A percentile compares a stretch with the other conserved stretches of the same genome.
Conservation (phyloP, 225 moss, liverwort and hornwort genomes). For the Polytrichum commune region DNA sequence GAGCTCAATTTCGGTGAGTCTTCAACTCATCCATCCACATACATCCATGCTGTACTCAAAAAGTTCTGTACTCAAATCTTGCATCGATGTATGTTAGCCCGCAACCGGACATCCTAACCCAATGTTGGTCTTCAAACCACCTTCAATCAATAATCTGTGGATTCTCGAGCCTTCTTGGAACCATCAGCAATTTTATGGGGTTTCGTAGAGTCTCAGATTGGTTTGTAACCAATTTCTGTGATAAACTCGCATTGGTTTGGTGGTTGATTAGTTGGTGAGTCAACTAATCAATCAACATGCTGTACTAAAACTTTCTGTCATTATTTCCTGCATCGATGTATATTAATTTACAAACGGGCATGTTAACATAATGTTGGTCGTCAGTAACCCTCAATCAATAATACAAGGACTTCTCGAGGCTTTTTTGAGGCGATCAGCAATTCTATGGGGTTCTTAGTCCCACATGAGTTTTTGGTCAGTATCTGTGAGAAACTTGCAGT, state of each 20-base stretch:
- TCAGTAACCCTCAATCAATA: too few relatives aligned
- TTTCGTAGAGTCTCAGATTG: neutral
- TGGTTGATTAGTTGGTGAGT: too few relatives aligned
- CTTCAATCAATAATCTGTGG: neutral
- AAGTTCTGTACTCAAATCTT: neutral
- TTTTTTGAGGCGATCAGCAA: too few relatives aligned
- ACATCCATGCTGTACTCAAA: neutral
- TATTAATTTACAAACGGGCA: neutral
- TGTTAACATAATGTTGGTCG: neutral
- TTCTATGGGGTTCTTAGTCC: too few relatives aligned
- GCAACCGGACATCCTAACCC: neutral
- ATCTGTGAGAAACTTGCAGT: too few relatives aligned
- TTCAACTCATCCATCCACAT: neutral
- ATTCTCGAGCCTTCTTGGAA: neutral
- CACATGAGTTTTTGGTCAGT: too few relatives aligned
- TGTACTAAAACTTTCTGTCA: neutral
- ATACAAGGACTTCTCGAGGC: too few relatives aligned
- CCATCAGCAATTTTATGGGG: neutral
- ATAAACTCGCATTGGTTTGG: too few relatives aligned
- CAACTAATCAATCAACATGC: neutral
- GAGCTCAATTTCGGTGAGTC: slow-evolving; percentile 22
- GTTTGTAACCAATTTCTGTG: too few relatives aligned
- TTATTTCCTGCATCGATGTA: neutral
- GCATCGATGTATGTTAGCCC: neutral
- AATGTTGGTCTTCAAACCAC: neutral